These are phyloP conservation scores for Candida sakaeoensis DNA, from an alignment of 805 yeast species.

Conservation along the genomic window DNA sequence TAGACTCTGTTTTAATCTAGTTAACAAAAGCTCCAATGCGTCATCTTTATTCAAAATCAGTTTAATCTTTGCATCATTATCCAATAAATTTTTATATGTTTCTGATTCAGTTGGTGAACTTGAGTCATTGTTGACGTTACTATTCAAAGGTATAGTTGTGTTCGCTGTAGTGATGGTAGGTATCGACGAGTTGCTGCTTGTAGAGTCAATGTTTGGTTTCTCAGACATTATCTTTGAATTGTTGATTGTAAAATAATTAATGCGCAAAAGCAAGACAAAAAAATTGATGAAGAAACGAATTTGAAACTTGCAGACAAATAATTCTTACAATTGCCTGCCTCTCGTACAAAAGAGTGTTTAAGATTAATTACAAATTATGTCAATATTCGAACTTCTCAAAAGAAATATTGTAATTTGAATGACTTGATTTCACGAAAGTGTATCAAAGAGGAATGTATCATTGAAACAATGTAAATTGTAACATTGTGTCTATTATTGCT, in stretches of 20 bases:
- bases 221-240: background rate
- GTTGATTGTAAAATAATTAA: background rate
- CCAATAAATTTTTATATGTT: slow-evolving; percentile 17
- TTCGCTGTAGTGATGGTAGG: slow-evolving; percentile 1
- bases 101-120: background rate
- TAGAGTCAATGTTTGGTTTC: background rate
- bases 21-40: slow-evolving; percentile 69
- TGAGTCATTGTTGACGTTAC: background rate
- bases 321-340: too few relatives aligned
- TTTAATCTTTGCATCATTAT: slow-evolving; percentile 45
- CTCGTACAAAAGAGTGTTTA: too few relatives aligned
- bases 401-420: too few relatives aligned
- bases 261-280: too few relatives aligned
- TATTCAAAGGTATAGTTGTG: background rate
- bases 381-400: too few relatives aligned
- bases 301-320: too few relatives aligned
- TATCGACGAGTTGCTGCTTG: background rate
- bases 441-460: too few relatives aligned
- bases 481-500: too few relatives aligned
- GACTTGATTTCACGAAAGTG: too few relatives aligned
- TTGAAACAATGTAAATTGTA: too few relatives aligned
- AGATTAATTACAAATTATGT: too few relatives aligned
- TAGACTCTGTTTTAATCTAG: slow-evolving; percentile 74
- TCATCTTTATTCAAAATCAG: slow-evolving; percentile 63
- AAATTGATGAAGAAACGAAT: too few relatives aligned